These are phyloP conservation scores for Tetrastigma voinierianum DNA, from an alignment of 164 flowering plant genomes.

Conservation along the genomic window DNA sequence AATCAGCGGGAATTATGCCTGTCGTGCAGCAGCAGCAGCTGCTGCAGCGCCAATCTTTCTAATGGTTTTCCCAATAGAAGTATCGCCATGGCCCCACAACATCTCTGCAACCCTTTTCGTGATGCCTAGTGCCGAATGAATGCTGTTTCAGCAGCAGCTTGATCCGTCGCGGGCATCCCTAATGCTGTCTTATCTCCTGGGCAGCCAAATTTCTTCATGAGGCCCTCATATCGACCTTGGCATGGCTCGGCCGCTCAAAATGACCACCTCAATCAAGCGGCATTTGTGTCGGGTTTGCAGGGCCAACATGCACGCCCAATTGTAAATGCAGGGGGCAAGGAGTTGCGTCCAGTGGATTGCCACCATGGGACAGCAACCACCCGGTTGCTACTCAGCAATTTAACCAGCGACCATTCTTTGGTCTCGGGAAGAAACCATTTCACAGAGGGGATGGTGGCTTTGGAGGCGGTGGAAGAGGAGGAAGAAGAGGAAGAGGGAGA, in stretches of 20 bases:
- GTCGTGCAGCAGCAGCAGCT: constrained; percentile 43
- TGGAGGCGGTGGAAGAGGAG: constrained; percentile 24
- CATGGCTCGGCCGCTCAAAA: constrained; percentile 33
- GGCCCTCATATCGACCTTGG: constrained; percentile 31
- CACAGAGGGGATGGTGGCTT: constrained; percentile 31
- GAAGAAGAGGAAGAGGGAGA: constrained; percentile 3
- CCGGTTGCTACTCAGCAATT: constrained; percentile 17
- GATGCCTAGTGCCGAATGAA: constrained; percentile 30
- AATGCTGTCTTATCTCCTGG: constrained; percentile 24
- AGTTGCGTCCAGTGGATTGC: not conserved
- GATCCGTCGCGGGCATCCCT: constrained; percentile 27
- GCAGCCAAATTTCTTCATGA: constrained; percentile 32
- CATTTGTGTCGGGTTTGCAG: constrained; percentile 30
- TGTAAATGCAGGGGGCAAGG: constrained; percentile 16
- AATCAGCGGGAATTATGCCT: constrained; percentile 31
- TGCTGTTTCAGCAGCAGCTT: constrained; percentile 49
- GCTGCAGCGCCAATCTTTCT: constrained; percentile 21
- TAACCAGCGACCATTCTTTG: constrained; percentile 13
- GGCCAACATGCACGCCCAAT: constrained; percentile 24
- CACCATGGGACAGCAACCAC: constrained; percentile 10
- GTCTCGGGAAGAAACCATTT: constrained; percentile 30
- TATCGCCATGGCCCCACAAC: constrained; percentile 39
- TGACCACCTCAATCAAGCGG: constrained; percentile 25
- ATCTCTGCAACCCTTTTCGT: constrained; percentile 29
- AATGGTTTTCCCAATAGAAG: constrained; percentile 32